Percentiles rank a stretch among this genome's conserved stretches.
Conservation (phyloP, 345 rosid species). For the Brassica rapa region DNA sequence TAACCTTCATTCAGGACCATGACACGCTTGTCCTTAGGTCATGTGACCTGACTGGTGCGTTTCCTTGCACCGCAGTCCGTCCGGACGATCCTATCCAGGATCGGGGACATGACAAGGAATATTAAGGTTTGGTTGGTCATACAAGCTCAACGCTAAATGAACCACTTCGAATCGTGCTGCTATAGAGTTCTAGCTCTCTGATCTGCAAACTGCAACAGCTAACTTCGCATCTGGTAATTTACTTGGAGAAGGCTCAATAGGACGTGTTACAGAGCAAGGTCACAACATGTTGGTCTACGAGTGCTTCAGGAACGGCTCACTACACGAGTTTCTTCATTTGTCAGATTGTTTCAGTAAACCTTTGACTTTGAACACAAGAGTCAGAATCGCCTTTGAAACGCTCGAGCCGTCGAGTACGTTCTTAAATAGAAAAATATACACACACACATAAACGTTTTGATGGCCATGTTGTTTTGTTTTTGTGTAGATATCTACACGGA, state of each 20-base stretch:
- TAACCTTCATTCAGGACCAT: too few species aligned
- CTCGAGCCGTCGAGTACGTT: slow-evolving; percentile 82
- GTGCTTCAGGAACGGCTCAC: slow-evolving; percentile 81
- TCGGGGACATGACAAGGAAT: too few species aligned
- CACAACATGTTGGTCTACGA: slow-evolving; percentile 78
- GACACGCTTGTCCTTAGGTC: too few species aligned
- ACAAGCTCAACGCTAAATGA: slow-evolving; percentile 54
- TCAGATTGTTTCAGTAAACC: slow-evolving; percentile 88
- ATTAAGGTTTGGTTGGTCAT: too few species aligned
- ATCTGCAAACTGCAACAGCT: slow-evolving; percentile 65
- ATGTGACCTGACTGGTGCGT: too few species aligned
- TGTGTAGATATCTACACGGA: slow-evolving; percentile 79
- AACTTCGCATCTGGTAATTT: slow-evolving; percentile 64
- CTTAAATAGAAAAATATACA: neutral
- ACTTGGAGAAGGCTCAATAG: slow-evolving; percentile 77
- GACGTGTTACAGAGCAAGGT: slow-evolving; percentile 81
- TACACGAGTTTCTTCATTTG: slow-evolving; percentile 80
- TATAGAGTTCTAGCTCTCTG: slow-evolving; percentile 55
- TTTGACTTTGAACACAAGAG: slow-evolving; percentile 91
- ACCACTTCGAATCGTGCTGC: slow-evolving; percentile 51
- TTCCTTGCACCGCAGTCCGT: too few species aligned
- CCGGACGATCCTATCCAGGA: too few species aligned
- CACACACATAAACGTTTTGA: neutral
- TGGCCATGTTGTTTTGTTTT: slow-evolving; percentile 15
- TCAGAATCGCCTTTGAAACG: slow-evolving; percentile 80